Base-by-base conservation (phyloP, 2,329 filamentous ascomycete species). In the Nannizziopsis barbatae region DNA sequence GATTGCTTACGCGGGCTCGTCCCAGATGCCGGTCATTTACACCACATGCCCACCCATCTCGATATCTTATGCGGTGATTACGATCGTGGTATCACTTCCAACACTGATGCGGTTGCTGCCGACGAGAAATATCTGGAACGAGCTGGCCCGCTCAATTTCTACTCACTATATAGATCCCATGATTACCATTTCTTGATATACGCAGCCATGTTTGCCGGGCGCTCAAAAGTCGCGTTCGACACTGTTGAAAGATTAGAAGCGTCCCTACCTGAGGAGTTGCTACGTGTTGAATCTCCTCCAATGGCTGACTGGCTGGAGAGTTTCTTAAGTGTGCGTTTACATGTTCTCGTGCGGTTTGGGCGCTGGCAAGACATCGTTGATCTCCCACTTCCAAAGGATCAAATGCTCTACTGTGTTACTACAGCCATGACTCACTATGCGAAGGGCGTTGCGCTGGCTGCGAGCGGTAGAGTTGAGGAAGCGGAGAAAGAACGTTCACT, bases 221-320 rank as follows among this genome's bases (percentile, higher is more conserved):
- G 83, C 59, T 82, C 72, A 1, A 60, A 66, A 18, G 68, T 81
- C 9, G 81, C 83, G 0, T 61, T 88, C 1, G 74, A 82, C 0
- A 80, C 81, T 0, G 75, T 76, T 0, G 55, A 59, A 0, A 67
- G 71, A 39, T 72, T 88, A 42, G 82, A 87, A 57, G 65, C 64
- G 0, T 77, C 77, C 0, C 65, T 88, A 3, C 75, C 83, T 0
- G 77, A 82, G 46, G 73, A 75, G 0, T 63, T 88, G 2, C 69
- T 89, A 0, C 75, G 76, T 0, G 69, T 84, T 3, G 60, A 80
- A 52, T 80, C 76, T 0, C 82, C 82, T 0, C 81, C 82, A 0
- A 87, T 89, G 83, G 83, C 84, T 0, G 83, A 88, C 62, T 88
- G 82, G 79, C 68, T 88, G 1, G 85, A 89, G 62, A 75, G 76